Conservation (phyloP, 306 rosid species). For the Prunus fruticosa region DNA sequence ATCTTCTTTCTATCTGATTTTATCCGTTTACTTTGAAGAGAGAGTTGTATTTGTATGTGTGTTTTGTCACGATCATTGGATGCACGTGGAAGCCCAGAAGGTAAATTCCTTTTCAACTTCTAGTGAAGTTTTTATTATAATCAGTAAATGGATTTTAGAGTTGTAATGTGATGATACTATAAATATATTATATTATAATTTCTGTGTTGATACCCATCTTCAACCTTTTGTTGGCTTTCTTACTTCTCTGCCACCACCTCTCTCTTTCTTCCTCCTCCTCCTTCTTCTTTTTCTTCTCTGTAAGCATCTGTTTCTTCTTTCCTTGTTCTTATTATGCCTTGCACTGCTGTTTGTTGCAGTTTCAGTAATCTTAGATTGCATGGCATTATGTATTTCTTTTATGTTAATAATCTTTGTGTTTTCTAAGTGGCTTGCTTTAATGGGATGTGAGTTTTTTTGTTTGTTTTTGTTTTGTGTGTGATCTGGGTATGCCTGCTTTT, state of each 20-base stretch:
- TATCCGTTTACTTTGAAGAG: constrained; percentile 27
- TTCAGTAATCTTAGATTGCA: constrained; percentile 35
- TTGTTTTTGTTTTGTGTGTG: constrained; percentile 17
- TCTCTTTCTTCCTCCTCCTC: constrained; percentile 19
- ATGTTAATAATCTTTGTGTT: constrained; percentile 5
- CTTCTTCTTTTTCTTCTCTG: constrained; percentile 26
- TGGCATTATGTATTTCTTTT: constrained; percentile 31
- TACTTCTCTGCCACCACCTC: constrained; percentile 37
- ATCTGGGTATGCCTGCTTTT: constrained; percentile 45
- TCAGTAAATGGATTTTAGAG: constrained; percentile 22
- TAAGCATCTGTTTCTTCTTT: constrained; percentile 19
- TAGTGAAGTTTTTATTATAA: constrained; percentile 24
- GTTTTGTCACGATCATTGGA: constrained; percentile 49
- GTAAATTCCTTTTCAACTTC: constrained; percentile 36
- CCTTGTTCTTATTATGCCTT: background rate
- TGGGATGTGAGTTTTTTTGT: constrained; percentile 37
- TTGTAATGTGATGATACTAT: constrained; percentile 17
- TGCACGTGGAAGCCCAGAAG: constrained; percentile 54
- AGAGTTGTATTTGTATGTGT: constrained; percentile 24
- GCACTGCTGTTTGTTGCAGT: constrained; percentile 25
- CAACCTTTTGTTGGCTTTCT: constrained; percentile 48
- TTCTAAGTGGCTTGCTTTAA: constrained; percentile 23
- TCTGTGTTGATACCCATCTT: constrained; percentile 39
- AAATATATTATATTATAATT: constrained; percentile 26
- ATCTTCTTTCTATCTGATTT: background rate